Evolutionary conservation across 345 rosid genomes (phyloP).

Genomic region (Rhodamnia rubescens): DNA sequence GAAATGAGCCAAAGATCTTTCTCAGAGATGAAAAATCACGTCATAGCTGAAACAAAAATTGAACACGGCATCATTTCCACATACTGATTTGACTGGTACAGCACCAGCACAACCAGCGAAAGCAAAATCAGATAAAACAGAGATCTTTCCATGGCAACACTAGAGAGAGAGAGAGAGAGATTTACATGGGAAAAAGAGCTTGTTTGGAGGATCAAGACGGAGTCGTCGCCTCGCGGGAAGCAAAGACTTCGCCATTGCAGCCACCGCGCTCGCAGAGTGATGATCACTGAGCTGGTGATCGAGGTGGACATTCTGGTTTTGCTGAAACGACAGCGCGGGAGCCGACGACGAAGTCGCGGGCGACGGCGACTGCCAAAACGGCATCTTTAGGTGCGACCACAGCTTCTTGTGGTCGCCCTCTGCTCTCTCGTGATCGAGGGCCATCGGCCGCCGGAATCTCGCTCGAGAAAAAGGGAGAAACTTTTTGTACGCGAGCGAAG

Average conservation of each 20-base stretch:
- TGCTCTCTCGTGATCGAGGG: slow-evolving; percentile 20
- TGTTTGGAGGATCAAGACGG: slow-evolving; percentile 66
- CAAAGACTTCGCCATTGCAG: slow-evolving; percentile 50
- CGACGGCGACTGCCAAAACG: slow-evolving; percentile 43
- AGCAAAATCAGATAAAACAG: not conserved
- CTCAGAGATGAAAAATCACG: not conserved
- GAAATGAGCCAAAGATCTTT: not conserved
- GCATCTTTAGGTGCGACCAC: slow-evolving; percentile 38
- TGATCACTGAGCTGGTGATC: slow-evolving; percentile 11
- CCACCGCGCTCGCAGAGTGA: slow-evolving; percentile 19
- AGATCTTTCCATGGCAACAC: not conserved
- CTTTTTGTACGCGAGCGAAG: not conserved
- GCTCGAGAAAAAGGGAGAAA: not conserved
- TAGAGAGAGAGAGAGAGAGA: not conserved
- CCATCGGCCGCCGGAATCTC: slow-evolving; percentile 9
- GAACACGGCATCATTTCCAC: not conserved
- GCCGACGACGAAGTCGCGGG: slow-evolving; percentile 16
- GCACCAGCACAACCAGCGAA: not conserved
- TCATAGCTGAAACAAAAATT: not conserved
- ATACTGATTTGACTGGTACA: not conserved
- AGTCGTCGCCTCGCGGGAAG: slow-evolving; percentile 61
- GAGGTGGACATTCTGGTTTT: slow-evolving; percentile 21
- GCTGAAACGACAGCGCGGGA: slow-evolving; percentile 16
- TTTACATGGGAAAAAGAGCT: slow-evolving; percentile 67
- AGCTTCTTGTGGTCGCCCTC: slow-evolving; percentile 19